Conservation (phyloP, 2,329 filamentous ascomycete species). For the Colletotrichum sojae region DNA sequence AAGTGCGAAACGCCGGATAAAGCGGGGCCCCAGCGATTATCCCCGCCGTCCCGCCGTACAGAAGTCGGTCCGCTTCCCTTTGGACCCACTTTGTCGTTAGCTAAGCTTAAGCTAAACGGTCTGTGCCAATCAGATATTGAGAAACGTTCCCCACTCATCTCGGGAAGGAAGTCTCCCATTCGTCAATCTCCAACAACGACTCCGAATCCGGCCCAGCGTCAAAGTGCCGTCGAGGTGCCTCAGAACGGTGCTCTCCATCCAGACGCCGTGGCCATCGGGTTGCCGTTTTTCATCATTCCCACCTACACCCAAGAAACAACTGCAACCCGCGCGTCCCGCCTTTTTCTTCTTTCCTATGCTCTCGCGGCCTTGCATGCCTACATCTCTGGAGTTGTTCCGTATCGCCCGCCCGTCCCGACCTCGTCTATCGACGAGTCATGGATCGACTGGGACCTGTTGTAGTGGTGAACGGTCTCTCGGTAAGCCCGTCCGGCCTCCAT, state of each 20-base stretch:
- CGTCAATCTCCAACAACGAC: conserved; percentile 1
- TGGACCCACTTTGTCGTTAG: too few species aligned
- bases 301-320: not conserved
- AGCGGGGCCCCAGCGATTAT: not conserved
- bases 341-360: too few species aligned
- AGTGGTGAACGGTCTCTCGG: conserved; percentile 33
- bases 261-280: not conserved
- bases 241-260: too few species aligned
- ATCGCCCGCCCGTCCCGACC: too few species aligned
- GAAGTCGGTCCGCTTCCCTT: too few species aligned
- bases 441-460: conserved; percentile 21
- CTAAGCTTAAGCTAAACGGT: too few species aligned
- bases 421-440: not conserved
- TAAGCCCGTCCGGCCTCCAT: conserved; percentile 5
- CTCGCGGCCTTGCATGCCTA: too few species aligned
- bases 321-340: too few species aligned
- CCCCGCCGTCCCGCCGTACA: too few species aligned
- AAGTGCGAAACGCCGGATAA: conserved; percentile 24
- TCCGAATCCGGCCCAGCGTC: not conserved
- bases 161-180: not conserved
- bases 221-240: conserved; percentile 3
- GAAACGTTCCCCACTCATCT: not conserved
- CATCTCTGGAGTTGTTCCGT: too few species aligned
- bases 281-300: not conserved
- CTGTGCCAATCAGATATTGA: too few species aligned